Conservation (phyloP, 441 rosid genomes). For the Erodium trifolium region DNA sequence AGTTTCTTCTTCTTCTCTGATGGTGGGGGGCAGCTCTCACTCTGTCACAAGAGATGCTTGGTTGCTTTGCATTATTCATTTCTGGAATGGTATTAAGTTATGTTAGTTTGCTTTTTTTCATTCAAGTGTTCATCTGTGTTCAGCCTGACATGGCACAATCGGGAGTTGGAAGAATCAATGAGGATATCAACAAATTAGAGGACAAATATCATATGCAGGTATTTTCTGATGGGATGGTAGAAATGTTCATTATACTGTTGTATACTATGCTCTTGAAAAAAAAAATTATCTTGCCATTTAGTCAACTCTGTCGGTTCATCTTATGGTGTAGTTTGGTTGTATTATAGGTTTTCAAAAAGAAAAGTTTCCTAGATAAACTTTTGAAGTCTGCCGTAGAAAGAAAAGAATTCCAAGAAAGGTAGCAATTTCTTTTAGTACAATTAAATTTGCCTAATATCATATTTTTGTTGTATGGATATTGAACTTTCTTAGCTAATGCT, state of each 20-base stretch:
- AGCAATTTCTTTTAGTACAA: conserved; percentile 21
- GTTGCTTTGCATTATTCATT: background rate
- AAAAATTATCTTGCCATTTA: background rate
- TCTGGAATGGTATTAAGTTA: background rate
- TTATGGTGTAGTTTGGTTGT: conserved; percentile 19
- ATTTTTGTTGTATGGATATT: background rate
- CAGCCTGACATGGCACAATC: conserved; percentile 45
- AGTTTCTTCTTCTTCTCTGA: background rate
- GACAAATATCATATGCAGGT: conserved; percentile 60
- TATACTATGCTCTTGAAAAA: background rate
- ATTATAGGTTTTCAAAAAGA: conserved; percentile 59
- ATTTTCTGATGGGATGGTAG: conserved; percentile 15
- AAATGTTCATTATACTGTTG: conserved; percentile 4
- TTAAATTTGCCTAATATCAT: conserved; percentile 7
- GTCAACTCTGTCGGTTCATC: background rate
- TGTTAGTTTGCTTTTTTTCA: background rate
- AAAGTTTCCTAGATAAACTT: conserved; percentile 43
- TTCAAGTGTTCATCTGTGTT: conserved; percentile 21
- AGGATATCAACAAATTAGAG: conserved; percentile 51
- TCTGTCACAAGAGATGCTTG: background rate
- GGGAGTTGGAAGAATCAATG: conserved; percentile 54
- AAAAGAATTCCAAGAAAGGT: conserved; percentile 69
- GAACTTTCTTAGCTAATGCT: too few species aligned
- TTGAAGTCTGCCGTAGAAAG: conserved; percentile 47
- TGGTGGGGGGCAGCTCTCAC: background rate